phyloP scores from a whole-genome alignment of 768 basidiomycete species.

The Termitomyces sp. region DNA sequence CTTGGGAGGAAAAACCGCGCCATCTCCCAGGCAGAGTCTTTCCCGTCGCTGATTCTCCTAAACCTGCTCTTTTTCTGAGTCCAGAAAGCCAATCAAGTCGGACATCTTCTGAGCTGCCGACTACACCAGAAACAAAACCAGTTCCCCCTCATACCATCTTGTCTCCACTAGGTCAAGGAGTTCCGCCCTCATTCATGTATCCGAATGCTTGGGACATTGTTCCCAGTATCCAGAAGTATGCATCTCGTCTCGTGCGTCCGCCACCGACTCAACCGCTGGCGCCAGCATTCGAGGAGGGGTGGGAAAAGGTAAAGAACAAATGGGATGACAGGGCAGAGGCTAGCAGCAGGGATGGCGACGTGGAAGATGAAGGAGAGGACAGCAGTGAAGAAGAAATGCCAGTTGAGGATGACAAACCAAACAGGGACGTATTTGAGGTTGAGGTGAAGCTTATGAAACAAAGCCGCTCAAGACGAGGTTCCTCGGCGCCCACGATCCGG shows the following conservation, averaged over 20 bases:
- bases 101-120: slow-evolving; percentile 29
- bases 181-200: slow-evolving; percentile 58
- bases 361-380: slow-evolving; percentile 67
- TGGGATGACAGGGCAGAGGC: slow-evolving; percentile 57
- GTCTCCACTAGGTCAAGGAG: slow-evolving; percentile 38
- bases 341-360: slow-evolving; percentile 77
- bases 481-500: slow-evolving; percentile 28
- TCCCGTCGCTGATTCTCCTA: slow-evolving; percentile 55
- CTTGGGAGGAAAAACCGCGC: slow-evolving; percentile 87
- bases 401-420: slow-evolving; percentile 20
- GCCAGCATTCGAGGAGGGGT: slow-evolving; percentile 44
- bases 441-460: slow-evolving; percentile 26
- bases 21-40: slow-evolving; percentile 66
- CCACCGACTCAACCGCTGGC: slow-evolving; percentile 33
- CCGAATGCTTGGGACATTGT: slow-evolving; percentile 83
- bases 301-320: slow-evolving; percentile 28
- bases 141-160: slow-evolving; percentile 19
- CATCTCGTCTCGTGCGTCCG: slow-evolving; percentile 52
- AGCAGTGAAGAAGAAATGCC: slow-evolving; percentile 32
- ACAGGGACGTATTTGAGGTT: slow-evolving; percentile 30
- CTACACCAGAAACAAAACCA: slow-evolving; percentile 28
- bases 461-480: slow-evolving; percentile 27
- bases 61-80: slow-evolving; percentile 37
- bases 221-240: slow-evolving; percentile 76
- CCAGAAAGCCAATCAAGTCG: slow-evolving; percentile 31